Base-by-base conservation (phyloP, 306 rosid genomes). In the Citrullus colocynthis region DNA sequence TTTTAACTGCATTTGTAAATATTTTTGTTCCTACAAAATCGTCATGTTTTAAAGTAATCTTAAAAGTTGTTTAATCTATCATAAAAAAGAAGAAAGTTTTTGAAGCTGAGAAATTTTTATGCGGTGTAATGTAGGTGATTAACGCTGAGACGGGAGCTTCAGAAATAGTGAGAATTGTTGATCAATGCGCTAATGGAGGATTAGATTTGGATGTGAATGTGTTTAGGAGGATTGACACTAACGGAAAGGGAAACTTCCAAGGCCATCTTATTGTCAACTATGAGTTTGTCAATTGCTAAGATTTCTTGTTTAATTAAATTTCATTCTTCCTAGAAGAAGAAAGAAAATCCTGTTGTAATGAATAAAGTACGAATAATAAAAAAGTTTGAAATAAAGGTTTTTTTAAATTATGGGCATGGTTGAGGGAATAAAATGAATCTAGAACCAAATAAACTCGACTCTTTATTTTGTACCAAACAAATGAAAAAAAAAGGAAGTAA, bases 151-250 rank as follows among this genome's bases (percentile, higher is more conserved):
- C 92, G 1, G 75, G 88, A n/a, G 70, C 76, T 18, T 44, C 74
- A 24, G 54, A 6, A 34, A 91, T 78, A 11, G 92, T 85, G 44
- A 88, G 93, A 57, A 91, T 89, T 5, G 89, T 86, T 14, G 96
- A 91, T 44, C 89, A 89, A 81, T 87, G 91, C 42, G 36, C 66
- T 24, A 86, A 86, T 39, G 90, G 88, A 70, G 93, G 93, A 0
- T 21, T 89, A 5, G 93, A 91, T n/a, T 80, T 89, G 86, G 93
- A 91, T 12, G 83, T 77, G 2, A 85, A 81, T 37, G 88, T 86
- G 51, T 91, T 85, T 69, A 60, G 36, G 5, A 13, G 49, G n/a
- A n/a, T 87, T 0, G 91, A 89, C 81, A 89, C 91, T 1, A 65
- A 86, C 78, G 78, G 84, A 52, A 37, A 28, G 77, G 36, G 74